These are phyloP conservation scores for Suillus lakei DNA, from an alignment of 768 basidiomycete genomes.

Conservation along the genomic window DNA sequence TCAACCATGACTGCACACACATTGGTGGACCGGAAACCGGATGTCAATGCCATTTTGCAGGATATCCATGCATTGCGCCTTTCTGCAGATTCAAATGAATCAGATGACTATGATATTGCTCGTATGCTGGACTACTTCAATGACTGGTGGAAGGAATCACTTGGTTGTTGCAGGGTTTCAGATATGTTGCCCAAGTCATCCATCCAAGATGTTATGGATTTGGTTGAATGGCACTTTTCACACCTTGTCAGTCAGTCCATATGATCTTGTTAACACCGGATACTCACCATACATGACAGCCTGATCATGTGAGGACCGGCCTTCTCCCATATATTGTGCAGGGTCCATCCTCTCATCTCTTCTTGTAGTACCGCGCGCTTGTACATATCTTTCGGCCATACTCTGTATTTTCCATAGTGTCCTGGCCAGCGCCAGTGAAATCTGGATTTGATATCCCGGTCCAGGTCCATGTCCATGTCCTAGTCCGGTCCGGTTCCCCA, in stretches of 20 bases:
- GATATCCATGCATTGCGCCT: background rate
- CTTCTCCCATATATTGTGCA: background rate
- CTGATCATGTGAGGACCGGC: background rate
- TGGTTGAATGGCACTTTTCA: background rate
- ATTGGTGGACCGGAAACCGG: background rate
- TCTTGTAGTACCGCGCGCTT: no score
- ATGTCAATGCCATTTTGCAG: background rate
- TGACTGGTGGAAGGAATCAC: background rate
- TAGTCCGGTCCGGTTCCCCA: no score
- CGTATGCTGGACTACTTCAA: background rate
- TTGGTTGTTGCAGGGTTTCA: background rate
- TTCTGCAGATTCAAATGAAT: accelerated
- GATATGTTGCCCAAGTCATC: slow-evolving; percentile 2
- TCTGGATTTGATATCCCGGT: no score
- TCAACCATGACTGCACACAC: background rate
- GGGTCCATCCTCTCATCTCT: no score
- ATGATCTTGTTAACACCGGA: background rate
- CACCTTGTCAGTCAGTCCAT: background rate
- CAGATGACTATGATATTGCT: background rate
- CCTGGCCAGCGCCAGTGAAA: no score
- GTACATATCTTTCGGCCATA: background rate
- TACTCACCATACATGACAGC: background rate
- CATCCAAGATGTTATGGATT: slow-evolving; percentile 1
- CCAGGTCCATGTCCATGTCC: no score
- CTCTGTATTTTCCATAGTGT: no score